Evolutionary conservation across 2,329 filamentous ascomycete genomes (phyloP).

Genomic region (Pestalotiopsis sp.): DNA sequence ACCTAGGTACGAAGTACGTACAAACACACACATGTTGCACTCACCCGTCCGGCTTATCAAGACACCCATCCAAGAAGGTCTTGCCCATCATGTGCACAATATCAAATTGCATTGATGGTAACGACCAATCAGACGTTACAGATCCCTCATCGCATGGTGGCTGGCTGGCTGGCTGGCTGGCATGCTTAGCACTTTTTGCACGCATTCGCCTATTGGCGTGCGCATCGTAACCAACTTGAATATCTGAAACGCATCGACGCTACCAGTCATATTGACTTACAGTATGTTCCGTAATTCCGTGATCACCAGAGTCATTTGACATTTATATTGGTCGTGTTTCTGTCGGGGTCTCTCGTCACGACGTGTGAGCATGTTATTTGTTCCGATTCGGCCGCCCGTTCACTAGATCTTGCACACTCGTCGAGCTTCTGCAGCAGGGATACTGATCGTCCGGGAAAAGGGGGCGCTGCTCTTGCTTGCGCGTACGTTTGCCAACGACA

Average conservation of each 20-base stretch:
- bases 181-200: conserved; percentile 8
- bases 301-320: neutral
- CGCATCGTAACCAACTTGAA: neutral
- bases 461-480: conserved; percentile 3
- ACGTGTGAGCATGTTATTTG: neutral
- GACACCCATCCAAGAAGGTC: neutral
- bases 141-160: neutral
- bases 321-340: neutral
- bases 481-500: neutral
- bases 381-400: neutral
- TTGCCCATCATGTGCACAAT: neutral
- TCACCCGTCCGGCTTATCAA: neutral
- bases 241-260: neutral
- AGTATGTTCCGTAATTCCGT: neutral
- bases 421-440: neutral
- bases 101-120: conserved; percentile 3
- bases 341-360: neutral
- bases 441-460: neutral
- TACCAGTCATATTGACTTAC: neutral
- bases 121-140: conserved; percentile 1
- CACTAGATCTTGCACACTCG: neutral
- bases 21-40: neutral
- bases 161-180: neutral
- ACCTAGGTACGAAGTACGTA: too few relatives aligned
- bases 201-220: conserved; percentile 4